Base-by-base conservation (phyloP, 2,329 filamentous ascomycete species). In the Verticillium nubilum region DNA sequence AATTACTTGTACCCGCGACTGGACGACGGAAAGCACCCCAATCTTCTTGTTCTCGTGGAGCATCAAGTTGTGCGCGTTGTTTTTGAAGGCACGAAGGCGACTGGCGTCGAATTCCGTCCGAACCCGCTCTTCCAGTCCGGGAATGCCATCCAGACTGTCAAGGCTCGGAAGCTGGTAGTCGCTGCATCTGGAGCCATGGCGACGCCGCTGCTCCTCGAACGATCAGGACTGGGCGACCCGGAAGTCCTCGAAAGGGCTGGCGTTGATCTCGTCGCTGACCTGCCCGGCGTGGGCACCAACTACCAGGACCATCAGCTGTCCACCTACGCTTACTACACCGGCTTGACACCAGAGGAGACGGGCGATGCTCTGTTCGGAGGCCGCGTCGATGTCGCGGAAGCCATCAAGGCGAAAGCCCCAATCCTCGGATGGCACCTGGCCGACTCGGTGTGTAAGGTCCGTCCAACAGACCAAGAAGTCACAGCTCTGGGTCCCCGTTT, bases 211-310 rank as follows among this genome's bases (percentile, higher is more conserved):
- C 76, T 89, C 1, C 78, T 89, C 0, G 85, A 89, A 67, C 74
- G 86, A 23, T 89, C 86, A 0, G 86, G 86, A 7, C 66, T 89
- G 1, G 85, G 84, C n/a, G 74, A 76, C 52, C 71, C 76, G 0
- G 73, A 75, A 13, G 65, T 85, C 5, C 75, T 88, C 1, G 67
- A 76, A 50, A 72, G 70, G 19, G 75, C 78, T 0, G 78, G 76
- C 1, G 76, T 86, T 2, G 72, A 77, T 1, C 66, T 80, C 3
- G 66, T 80, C 1, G 71, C 76, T 2, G 73, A 82, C 54, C 67
- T 84, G 1, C 77, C 79, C 0, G 81, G 80, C 2, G 83, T 86
- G 1, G 84, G 84, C 0, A 70, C 75, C 17, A 74, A 80, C 37
- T 82, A 84, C 61, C 78, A 84, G 64, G 83, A 86, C 61, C 82